Evolutionary conservation across 2,329 filamentous ascomycete species (phyloP), one percentile per base, ranked within the genome.

Genomic region (Uncinocarpus reesii): DNA sequence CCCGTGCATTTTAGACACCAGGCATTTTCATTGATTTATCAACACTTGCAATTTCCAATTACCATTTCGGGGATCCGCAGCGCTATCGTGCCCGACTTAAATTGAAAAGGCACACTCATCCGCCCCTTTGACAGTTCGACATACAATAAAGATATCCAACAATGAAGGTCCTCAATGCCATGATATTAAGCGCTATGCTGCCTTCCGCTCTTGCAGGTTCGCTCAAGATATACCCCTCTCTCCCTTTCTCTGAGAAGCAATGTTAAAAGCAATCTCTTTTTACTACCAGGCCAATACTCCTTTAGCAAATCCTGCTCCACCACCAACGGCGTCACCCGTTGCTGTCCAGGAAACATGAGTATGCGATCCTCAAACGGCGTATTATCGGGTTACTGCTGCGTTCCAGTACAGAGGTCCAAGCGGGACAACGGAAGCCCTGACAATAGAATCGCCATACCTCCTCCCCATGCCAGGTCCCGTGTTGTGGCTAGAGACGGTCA

Each of bases 311-410:
- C 35, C 16, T 44, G 42, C 36, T 42, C 40, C 20, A 20, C 13
- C 13, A 34, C 21, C 35, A 45, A 49, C 35, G 38, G 38, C 37
- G 24, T 47, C 24, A n/a, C 10, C 1, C 38, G 44, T 20, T 51
- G 49, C 40, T 51, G 49, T 18, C 49, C 49, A 23, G 49, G 49
- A 24, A 32, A 7, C 10, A 15, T 51, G 4, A 41, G 13, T 13
- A 35, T 51, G 24, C 32, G 13, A 18, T 23, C 28, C 10, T 28
- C 20, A 15, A 51, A 51, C 49, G 44, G 44, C 18, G 20, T 42
- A 18, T 24, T 51, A 26, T 13, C 16, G 7, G 49, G 49, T 29
- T 26, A 44, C 7, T 51, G 49, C 26, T 51, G 49, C 31, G 44
- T 51, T 11, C 49, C 44, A 13, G 38, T 49, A 8, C 11, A 18